A percentile compares a stretch with the other conserved stretches of the same genome.
These are phyloP conservation scores for Baorangia bicolor DNA, from an alignment of 768 basidiomycete species.

Conservation along the genomic window DNA sequence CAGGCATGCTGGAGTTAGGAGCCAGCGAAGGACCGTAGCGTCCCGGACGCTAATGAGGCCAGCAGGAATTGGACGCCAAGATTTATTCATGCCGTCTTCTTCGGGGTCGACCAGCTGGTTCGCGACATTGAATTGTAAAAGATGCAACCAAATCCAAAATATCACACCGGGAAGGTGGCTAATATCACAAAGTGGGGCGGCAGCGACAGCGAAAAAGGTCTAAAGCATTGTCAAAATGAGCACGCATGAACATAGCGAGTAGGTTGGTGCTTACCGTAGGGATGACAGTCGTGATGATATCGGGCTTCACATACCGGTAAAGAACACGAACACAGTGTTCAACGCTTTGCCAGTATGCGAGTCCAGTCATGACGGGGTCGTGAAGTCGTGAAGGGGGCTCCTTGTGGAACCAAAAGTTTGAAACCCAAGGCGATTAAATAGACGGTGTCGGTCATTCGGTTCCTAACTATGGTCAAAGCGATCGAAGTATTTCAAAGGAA, in stretches of 20 bases:
- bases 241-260: background rate
- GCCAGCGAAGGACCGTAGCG: conserved; percentile 39
- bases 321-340: conserved; percentile 13
- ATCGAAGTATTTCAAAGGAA: conserved; percentile 2
- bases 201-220: conserved; percentile 35
- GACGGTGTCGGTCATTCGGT: background rate
- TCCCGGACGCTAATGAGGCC: conserved; percentile 39
- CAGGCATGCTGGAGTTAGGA: conserved; percentile 36
- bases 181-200: conserved; percentile 32
- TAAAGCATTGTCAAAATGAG: conserved; percentile 8
- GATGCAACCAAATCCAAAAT: conserved; percentile 48
- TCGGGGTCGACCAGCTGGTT: conserved; percentile 42
- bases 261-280: conserved; percentile 21
- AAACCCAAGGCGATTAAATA: conserved; percentile 21
- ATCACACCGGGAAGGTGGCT: conserved; percentile 28
- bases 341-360: conserved; percentile 11
- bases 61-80: conserved; percentile 46
- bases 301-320: conserved; percentile 27
- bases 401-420: background rate
- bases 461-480: conserved; percentile 6
- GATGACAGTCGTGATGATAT: conserved; percentile 27
- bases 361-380: conserved; percentile 21
- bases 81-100: conserved; percentile 45
- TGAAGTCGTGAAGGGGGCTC: conserved; percentile 13
- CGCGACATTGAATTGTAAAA: conserved; percentile 43